A percentile compares a stretch with the other conserved stretches of the same genome.
These are phyloP conservation scores for Micractinium sp. DNA, from an alignment of 139 green algal species.

Conservation along the genomic window DNA sequence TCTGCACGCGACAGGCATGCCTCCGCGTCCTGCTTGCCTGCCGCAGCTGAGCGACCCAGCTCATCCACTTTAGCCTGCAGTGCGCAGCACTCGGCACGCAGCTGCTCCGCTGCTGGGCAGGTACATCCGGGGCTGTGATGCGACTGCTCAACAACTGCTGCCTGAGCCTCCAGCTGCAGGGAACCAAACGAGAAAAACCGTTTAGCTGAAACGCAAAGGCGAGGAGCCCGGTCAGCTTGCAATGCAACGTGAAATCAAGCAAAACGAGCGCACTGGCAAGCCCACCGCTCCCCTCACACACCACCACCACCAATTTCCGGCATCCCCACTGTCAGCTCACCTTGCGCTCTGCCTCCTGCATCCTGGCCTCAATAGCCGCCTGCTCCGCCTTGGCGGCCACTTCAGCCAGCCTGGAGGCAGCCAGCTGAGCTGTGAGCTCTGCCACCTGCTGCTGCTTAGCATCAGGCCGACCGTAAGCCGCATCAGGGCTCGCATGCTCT, in stretches of 20 bases:
- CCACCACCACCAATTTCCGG: not conserved
- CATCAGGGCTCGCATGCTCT: not conserved
- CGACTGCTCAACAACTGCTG: not conserved
- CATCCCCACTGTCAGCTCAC: not conserved
- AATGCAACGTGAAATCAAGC: not conserved
- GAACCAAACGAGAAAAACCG: not conserved
- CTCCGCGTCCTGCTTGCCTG: not conserved
- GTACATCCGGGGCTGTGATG: not conserved
- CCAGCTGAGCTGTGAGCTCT: conserved; percentile 70
- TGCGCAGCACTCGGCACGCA: not conserved
- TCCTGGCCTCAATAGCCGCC: not conserved
- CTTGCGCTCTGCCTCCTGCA: conserved; percentile 16
- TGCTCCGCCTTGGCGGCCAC: conserved; percentile 9
- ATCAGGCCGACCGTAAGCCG: not conserved
- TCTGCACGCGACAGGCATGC: not conserved
- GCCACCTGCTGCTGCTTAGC: conserved; percentile 61
- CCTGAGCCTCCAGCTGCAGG: not conserved
- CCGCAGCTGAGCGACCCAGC: not conserved
- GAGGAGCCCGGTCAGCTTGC: not conserved
- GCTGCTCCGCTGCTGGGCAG: conserved; percentile 3
- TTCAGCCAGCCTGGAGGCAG: conserved; percentile 36
- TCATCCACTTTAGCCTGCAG: not conserved
- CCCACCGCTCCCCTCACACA: too few species aligned
- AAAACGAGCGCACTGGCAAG: too few species aligned
- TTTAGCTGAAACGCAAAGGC: not conserved